Evolutionary conservation across 805 yeast genomes (phyloP), one percentile per base, ranked within the genome.

Genomic region (Ascoidea asiatica): DNA sequence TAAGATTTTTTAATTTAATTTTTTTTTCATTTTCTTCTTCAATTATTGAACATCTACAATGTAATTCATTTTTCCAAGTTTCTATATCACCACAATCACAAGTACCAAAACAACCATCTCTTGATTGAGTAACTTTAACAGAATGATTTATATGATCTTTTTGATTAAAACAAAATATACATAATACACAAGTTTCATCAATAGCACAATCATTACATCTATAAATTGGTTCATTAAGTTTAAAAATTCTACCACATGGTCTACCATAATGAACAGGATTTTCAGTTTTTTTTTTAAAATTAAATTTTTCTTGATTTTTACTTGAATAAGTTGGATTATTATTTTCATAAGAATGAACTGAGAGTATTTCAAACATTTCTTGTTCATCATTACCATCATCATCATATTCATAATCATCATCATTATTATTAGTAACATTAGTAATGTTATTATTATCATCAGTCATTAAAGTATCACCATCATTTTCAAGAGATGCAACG

Each of bases 11-110:
- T 18, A 53, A 50, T 35, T 68, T 64, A 0, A 73, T 57, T 1
- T 50, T 50, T 22, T 50, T 57, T 13, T 80, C 59, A 11, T 67
- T 75, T 1, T 53, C 57, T 19, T 50, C 44, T 19, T 41, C 35
- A 17, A 37, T 38, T 4, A 40, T 11, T 29, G 8, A 8, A 15
- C 35, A 29, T 18, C 66, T 65, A 57, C 95, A 86, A 13, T 63
- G 54, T 39, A 77, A 63, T 1, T 67, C 60, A 15, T 59, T 59
- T 4, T 66, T 70, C 88, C 94, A 87, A 0, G 94, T 94, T 55
- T 84, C 95, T 0, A 78, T 75, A 54, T 87, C 95, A 4, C 95
- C 95, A 59, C 95, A 86, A 55, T 86, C 95, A 58, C 94, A 83
- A 18, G 81, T 82, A 0, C 92, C 92, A 37, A 58, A 52, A 45